Conservation (phyloP, 345 rosid species). For the Ricinus communis region DNA sequence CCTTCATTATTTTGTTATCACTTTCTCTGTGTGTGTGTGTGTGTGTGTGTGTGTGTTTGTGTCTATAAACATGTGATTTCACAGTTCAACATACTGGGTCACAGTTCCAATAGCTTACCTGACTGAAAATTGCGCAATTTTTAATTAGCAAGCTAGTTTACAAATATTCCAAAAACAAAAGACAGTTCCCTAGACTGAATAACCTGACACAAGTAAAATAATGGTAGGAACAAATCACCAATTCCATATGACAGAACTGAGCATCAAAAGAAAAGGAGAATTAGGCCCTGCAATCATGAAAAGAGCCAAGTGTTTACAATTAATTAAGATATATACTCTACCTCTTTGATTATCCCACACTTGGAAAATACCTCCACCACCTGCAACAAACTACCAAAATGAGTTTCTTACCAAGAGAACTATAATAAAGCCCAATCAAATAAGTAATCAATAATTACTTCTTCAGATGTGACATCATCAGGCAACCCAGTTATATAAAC, state of each 20-base stretch:
- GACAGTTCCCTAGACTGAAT: background rate
- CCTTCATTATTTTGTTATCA: background rate
- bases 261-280: background rate
- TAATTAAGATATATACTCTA: conserved; percentile 22
- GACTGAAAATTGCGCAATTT: background rate
- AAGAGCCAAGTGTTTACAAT: background rate
- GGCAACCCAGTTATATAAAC: conserved; percentile 94
- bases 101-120: background rate
- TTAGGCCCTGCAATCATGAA: background rate
- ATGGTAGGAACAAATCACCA: background rate
- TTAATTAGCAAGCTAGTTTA: background rate
- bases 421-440: conserved; percentile 11
- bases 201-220: background rate
- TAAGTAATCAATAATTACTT: conserved; percentile 53
- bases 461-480: conserved; percentile 76
- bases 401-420: conserved; percentile 24
- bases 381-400: conserved; percentile 43
- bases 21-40: too few relatives aligned
- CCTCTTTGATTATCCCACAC: conserved; percentile 98
- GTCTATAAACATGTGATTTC: too few relatives aligned
- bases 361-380: conserved; percentile 87
- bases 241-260: background rate
- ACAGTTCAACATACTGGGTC: background rate
- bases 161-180: background rate
- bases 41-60: too few relatives aligned